These are phyloP conservation scores for Diatrype stigma DNA, from an alignment of 2,329 filamentous ascomycete genomes.

Conservation along the genomic window DNA sequence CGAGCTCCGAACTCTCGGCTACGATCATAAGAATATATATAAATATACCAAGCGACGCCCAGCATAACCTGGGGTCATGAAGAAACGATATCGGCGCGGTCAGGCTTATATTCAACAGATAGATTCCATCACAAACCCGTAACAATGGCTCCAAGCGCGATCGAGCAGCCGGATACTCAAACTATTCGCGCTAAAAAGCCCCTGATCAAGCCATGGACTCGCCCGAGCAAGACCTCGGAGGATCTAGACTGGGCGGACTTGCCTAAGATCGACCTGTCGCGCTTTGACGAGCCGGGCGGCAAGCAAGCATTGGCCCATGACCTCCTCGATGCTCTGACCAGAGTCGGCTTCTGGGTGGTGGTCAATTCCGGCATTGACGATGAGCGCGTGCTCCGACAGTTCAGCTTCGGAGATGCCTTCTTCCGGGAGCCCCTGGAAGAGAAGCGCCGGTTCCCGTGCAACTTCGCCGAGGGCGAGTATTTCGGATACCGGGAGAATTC, in stretches of 20 bases:
- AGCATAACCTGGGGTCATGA: too few relatives aligned
- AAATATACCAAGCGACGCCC: too few relatives aligned
- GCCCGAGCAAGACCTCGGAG: slow-evolving; percentile 24
- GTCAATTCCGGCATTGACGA: slow-evolving; percentile 19
- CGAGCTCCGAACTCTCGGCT: too few relatives aligned
- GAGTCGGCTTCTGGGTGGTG: slow-evolving; percentile 44
- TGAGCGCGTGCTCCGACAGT: slow-evolving; percentile 19
- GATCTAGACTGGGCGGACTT: slow-evolving; percentile 45
- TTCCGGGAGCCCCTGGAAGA: slow-evolving; percentile 19
- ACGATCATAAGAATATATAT: too few relatives aligned
- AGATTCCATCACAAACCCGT: too few relatives aligned
- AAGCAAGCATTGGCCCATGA: slow-evolving; percentile 46
- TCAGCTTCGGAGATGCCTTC: slow-evolving; percentile 18
- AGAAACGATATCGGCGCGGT: too few relatives aligned
- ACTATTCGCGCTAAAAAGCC: slow-evolving; percentile 6
- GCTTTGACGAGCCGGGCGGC: slow-evolving; percentile 46
- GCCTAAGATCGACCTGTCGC: slow-evolving; percentile 47
- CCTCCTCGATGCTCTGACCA: slow-evolving; percentile 43
- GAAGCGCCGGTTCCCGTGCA: slow-evolving; percentile 20
- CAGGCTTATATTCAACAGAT: too few relatives aligned
- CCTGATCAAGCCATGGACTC: slow-evolving; percentile 27
- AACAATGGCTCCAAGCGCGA: slow-evolving; percentile 24
- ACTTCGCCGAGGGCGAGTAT: slow-evolving; percentile 24
- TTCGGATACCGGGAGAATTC: slow-evolving; percentile 32
- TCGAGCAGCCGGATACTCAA: slow-evolving; percentile 10